Percentiles rank a stretch among this genome's conserved stretches.
Conservation (phyloP, 495 filamentous ascomycete species). For the Podospora bellae-mahoneyi region DNA sequence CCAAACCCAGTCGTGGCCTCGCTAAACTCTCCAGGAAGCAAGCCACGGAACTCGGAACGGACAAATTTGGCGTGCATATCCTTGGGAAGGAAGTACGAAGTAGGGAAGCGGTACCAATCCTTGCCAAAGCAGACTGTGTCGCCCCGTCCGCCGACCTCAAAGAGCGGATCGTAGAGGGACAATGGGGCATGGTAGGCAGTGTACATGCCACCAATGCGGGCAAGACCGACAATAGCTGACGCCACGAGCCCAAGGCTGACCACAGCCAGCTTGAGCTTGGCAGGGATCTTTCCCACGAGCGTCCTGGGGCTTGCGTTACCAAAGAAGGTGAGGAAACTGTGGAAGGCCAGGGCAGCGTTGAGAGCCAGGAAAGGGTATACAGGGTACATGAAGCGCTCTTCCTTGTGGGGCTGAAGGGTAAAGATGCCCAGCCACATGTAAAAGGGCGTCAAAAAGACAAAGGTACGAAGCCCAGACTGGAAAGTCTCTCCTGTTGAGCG, state of each 20-base stretch:
- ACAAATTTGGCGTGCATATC: conserved; percentile 81
- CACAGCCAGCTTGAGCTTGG: conserved; percentile 60
- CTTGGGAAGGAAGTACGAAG: conserved; percentile 82
- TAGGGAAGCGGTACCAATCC: conserved; percentile 98
- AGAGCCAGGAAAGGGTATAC: conserved; percentile 90
- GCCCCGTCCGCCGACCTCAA: conserved; percentile 49
- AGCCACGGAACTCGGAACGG: conserved; percentile 80
- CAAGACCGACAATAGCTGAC: conserved; percentile 60
- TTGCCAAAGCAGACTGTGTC: conserved; percentile 85
- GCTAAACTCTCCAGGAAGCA: conserved; percentile 87
- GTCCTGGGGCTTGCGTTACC: conserved; percentile 64
- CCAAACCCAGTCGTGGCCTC: conserved; percentile 59
- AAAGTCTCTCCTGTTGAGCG: conserved; percentile 37
- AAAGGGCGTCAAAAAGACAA: conserved; percentile 76
- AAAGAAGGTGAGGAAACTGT: conserved; percentile 69
- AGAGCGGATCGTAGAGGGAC: conserved; percentile 60
- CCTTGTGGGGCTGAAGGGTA: conserved; percentile 90
- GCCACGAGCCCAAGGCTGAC: conserved; percentile 53
- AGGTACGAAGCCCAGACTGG: conserved; percentile 58
- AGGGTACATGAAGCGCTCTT: conserved; percentile 98
- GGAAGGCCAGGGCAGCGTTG: conserved; percentile 81
- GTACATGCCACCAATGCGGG: conserved; percentile 75
- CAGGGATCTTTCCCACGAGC: conserved; percentile 64
- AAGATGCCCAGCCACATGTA: conserved; percentile 96
- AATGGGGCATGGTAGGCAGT: conserved; percentile 85